A percentile compares a stretch with the other conserved stretches of the same genome.
Evolutionary conservation across 257 asterid genomes (phyloP).

Genomic region (Solanum piurae): DNA sequence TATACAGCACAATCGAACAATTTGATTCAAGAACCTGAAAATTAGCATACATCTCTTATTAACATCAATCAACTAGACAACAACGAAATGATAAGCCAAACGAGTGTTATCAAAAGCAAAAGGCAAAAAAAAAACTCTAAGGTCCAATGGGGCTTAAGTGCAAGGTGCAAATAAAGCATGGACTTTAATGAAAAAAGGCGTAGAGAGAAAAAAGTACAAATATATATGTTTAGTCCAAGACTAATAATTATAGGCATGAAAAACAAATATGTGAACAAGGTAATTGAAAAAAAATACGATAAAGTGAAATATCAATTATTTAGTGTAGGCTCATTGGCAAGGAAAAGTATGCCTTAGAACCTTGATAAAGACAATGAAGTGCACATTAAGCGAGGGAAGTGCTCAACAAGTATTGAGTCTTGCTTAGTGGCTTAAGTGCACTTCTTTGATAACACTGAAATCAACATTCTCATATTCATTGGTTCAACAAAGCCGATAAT

Average conservation of each 20-base stretch:
- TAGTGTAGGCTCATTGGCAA: neutral
- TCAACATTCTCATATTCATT: neutral
- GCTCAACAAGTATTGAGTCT: neutral
- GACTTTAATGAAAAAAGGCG: neutral
- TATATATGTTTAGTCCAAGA: neutral
- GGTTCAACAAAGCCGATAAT: neutral
- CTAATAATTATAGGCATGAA: neutral
- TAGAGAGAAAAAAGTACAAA: neutral
- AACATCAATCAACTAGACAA: neutral
- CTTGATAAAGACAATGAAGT: neutral
- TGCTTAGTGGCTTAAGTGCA: neutral
- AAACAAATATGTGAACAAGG: neutral
- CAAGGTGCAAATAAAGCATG: neutral
- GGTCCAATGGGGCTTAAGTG: neutral
- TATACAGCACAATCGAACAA: slow-evolving; percentile 14
- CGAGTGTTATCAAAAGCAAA: neutral
- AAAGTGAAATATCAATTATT: neutral
- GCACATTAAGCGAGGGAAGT: neutral
- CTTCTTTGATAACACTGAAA: neutral
- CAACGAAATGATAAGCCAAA: neutral
- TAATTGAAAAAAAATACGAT: neutral
- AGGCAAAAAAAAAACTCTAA: neutral
- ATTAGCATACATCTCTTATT: neutral
- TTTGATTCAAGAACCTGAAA: slow-evolving; percentile 51
- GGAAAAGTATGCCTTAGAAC: neutral